A percentile compares a stretch with the other conserved stretches of the same genome.
phyloP scores from a whole-genome alignment of 2,329 filamentous ascomycete genomes.

The Hypoxylon sp. region DNA sequence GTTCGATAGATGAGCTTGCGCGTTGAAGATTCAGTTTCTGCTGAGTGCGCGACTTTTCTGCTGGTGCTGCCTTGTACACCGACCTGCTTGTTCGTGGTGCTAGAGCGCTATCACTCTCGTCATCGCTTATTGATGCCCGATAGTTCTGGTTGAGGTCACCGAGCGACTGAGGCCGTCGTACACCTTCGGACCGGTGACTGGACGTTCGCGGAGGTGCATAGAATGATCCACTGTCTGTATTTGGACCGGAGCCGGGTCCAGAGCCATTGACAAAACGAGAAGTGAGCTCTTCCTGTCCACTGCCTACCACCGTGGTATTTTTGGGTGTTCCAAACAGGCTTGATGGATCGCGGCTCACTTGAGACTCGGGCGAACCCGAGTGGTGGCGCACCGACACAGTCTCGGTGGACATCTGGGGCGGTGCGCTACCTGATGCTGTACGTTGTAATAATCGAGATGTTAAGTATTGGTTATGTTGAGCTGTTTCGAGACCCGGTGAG shows the following conservation, averaged over 20 bases:
- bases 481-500: conserved; percentile 60
- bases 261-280: conserved; percentile 73
- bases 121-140: conserved; percentile 53
- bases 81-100: conserved; percentile 62
- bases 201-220: conserved; percentile 58
- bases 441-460: conserved; percentile 78
- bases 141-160: conserved; percentile 56
- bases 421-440: conserved; percentile 72
- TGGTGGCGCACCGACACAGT: conserved; percentile 64
- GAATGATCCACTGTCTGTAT: conserved; percentile 67
- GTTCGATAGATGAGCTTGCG: conserved; percentile 79
- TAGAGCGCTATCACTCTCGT: conserved; percentile 63
- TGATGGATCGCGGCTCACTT: conserved; percentile 58
- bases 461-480: conserved; percentile 74
- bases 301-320: conserved; percentile 55
- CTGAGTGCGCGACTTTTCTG: conserved; percentile 77
- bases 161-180: conserved; percentile 62
- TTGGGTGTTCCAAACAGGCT: conserved; percentile 58
- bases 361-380: conserved; percentile 56
- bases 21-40: conserved; percentile 83
- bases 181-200: conserved; percentile 54
- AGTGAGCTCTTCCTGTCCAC: conserved; percentile 65
- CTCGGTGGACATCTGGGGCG: conserved; percentile 76
- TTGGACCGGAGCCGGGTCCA: conserved; percentile 64
- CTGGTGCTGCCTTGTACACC: conserved; percentile 59